Evolutionary conservation across 495 filamentous ascomycete genomes (phyloP), one percentile per base, ranked within the genome.

Genomic region (Poronia punctata): DNA sequence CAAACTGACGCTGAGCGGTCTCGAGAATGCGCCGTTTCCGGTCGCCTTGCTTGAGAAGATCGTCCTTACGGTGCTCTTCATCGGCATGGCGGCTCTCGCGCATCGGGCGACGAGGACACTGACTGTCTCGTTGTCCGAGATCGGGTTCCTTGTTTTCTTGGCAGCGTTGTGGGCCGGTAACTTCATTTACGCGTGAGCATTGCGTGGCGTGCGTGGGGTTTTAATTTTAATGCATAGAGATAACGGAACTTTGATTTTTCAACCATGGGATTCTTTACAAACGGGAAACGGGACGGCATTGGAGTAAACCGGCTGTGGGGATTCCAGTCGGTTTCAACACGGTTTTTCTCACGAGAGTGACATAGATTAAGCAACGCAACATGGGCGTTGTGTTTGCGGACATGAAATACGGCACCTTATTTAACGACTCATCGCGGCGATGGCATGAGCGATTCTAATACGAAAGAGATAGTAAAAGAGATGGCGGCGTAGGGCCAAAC

Each of bases 1-100:
- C 5, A 38, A 72, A 14, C 60, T 81, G n/a, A 58, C 60, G 11
- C 40, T 72, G 23, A 75, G 74, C 9, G 39, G 72, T 5, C 67
- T 65, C 26, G 53, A 31, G 24, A 28, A 24, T 7, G 47, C 33
- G 40, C 42, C 48, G 2, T 31, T 47, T 16, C 42, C 42, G 14
- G 15, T 45, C 5, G 37, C 38, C 22, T 17, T 40, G n/a, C 10
- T 40, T 18, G 53, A 54, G 43, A 39, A 41, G 18, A 46, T 28
- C 20, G 7, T 60, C 22, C 38, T 60, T 5, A 48, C 50, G 0
- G 7, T 35, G 3, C 19, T 39, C 1, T 57, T 60, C 22, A 6
- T 50, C 10, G 37, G 40, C 17, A 18, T 54, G 11, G 45, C 53
- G 16, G 38, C 31, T 7, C n/a, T 38, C 7, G 29, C 40, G 21